Evolutionary conservation across 2,329 filamentous ascomycete species (phyloP).

Genomic region (Chlorencoelia australis): DNA sequence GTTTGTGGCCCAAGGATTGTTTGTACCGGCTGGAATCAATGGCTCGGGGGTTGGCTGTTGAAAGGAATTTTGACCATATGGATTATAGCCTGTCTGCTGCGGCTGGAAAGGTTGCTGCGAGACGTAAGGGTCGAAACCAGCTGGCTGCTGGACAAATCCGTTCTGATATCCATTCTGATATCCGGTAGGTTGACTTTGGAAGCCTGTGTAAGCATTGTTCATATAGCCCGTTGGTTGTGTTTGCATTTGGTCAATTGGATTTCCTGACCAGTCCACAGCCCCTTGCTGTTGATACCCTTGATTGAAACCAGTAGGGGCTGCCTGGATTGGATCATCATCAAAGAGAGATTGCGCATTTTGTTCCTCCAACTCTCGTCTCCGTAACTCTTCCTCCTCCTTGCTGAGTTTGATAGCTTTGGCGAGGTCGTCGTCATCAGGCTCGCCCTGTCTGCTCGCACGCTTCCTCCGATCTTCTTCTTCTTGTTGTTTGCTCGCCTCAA

Average conservation of each 20-base stretch:
- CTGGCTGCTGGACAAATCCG: slow-evolving; percentile 59
- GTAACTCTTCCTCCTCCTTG: slow-evolving; percentile 85
- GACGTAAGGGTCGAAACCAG: slow-evolving; percentile 61
- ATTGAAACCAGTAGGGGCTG: slow-evolving; percentile 78
- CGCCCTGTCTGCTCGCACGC: slow-evolving; percentile 50
- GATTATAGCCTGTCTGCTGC: slow-evolving; percentile 44
- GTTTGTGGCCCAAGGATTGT: slow-evolving; percentile 83
- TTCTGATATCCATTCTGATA: slow-evolving; percentile 61
- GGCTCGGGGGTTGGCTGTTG: slow-evolving; percentile 43
- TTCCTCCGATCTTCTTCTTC: slow-evolving; percentile 80
- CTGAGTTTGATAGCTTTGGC: slow-evolving; percentile 93
- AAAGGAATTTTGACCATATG: slow-evolving; percentile 36
- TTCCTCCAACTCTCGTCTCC: slow-evolving; percentile 77
- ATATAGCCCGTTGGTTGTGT: slow-evolving; percentile 75
- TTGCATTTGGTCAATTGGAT: slow-evolving; percentile 74
- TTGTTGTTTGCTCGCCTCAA: slow-evolving; percentile 91
- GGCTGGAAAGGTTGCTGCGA: slow-evolving; percentile 47
- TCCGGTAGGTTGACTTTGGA: slow-evolving; percentile 45
- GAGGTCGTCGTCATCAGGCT: slow-evolving; percentile 69
- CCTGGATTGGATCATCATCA: slow-evolving; percentile 57
- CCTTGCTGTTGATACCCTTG: slow-evolving; percentile 96
- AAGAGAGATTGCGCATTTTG: slow-evolving; percentile 82
- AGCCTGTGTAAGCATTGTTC: slow-evolving; percentile 43
- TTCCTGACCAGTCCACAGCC: slow-evolving; percentile 94
- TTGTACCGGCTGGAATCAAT: slow-evolving; percentile 66